Evolutionary conservation across 1,139 yeast species (phyloP).

Genomic region (Pichia sp.): DNA sequence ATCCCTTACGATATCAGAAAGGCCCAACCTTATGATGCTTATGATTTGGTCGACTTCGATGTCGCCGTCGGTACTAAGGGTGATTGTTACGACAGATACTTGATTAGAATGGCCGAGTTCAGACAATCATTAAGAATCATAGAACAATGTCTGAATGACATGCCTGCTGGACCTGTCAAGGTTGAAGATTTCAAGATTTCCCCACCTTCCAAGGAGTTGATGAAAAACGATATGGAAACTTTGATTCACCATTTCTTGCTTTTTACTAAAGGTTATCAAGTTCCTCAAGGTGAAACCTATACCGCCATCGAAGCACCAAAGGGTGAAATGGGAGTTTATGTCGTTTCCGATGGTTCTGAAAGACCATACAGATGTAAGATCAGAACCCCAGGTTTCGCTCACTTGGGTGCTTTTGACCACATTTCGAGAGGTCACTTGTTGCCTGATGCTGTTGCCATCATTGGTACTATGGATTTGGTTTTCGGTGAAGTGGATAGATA

Average conservation of each 20-base stretch:
- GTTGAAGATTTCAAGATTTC: slow-evolving; percentile 84
- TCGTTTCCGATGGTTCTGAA: slow-evolving; percentile 85
- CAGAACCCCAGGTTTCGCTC: slow-evolving; percentile 92
- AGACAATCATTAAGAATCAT: slow-evolving; percentile 87
- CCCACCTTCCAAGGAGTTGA: slow-evolving; percentile 75
- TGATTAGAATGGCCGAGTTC: slow-evolving; percentile 86
- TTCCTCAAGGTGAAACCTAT: slow-evolving; percentile 88
- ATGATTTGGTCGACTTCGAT: slow-evolving; percentile 81
- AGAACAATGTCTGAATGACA: slow-evolving; percentile 84
- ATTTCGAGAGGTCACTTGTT: slow-evolving; percentile 81
- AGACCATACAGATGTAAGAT: slow-evolving; percentile 91
- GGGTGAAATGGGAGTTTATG: slow-evolving; percentile 92
- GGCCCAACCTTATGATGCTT: slow-evolving; percentile 87
- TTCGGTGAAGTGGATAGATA: slow-evolving; percentile 93
- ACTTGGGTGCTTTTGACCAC: slow-evolving; percentile 83
- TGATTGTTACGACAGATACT: slow-evolving; percentile 87
- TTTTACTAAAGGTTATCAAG: slow-evolving; percentile 84
- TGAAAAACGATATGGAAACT: slow-evolving; percentile 95
- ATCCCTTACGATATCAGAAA: slow-evolving; percentile 83
- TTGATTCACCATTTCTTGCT: slow-evolving; percentile 84
- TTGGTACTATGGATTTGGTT: slow-evolving; percentile 94
- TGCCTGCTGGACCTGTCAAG: slow-evolving; percentile 91
- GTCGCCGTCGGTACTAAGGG: slow-evolving; percentile 84
- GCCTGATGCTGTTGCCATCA: slow-evolving; percentile 91
- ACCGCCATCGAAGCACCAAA: slow-evolving; percentile 93